phyloP scores from a whole-genome alignment of 1,284 basidiomycete genomes.

The Rhodotorula sp. region DNA sequence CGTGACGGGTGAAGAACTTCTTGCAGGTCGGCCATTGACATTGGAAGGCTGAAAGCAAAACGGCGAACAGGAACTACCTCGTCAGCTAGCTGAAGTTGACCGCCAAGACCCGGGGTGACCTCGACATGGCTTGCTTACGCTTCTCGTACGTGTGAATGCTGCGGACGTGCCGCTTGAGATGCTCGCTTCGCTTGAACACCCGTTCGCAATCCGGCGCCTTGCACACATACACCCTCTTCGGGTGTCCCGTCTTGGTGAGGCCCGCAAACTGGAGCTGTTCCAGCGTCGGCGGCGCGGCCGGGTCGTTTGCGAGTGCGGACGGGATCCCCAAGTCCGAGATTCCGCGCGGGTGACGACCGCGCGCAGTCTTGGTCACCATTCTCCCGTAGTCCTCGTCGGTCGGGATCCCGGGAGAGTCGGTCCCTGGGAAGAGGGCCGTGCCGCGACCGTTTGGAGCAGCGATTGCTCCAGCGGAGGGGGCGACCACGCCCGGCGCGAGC shows the following conservation, averaged over 20 bases:
- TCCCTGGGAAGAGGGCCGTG: background rate
- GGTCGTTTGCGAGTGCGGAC: slow-evolving; percentile 12
- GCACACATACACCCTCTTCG: slow-evolving; percentile 44
- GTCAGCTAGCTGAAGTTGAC: no score
- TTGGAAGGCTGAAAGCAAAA: slow-evolving; percentile 65
- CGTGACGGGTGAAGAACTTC: slow-evolving; percentile 78
- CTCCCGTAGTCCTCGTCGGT: slow-evolving; percentile 15
- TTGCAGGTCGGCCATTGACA: slow-evolving; percentile 72
- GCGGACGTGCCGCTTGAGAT: slow-evolving; percentile 71
- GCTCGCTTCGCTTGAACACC: slow-evolving; percentile 72
- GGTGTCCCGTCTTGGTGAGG: slow-evolving; percentile 43
- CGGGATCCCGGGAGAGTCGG: slow-evolving; percentile 17
- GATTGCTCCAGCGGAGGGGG: background rate
- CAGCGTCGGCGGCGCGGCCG: slow-evolving; percentile 28
- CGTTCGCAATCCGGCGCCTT: slow-evolving; percentile 54
- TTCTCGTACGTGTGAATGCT: slow-evolving; percentile 78
- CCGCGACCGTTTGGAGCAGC: background rate
- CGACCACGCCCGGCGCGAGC: slow-evolving; percentile 21
- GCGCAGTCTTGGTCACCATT: slow-evolving; percentile 43
- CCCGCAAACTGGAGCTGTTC: slow-evolving; percentile 26
- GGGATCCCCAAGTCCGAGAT: slow-evolving; percentile 35
- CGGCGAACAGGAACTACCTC: no score
- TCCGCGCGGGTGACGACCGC: slow-evolving; percentile 42
- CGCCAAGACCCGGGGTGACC: no score
- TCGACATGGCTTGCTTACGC: slow-evolving; percentile 53